Base-by-base conservation (phyloP, 2,329 filamentous ascomycete genomes). In the Epichloe scottii region DNA sequence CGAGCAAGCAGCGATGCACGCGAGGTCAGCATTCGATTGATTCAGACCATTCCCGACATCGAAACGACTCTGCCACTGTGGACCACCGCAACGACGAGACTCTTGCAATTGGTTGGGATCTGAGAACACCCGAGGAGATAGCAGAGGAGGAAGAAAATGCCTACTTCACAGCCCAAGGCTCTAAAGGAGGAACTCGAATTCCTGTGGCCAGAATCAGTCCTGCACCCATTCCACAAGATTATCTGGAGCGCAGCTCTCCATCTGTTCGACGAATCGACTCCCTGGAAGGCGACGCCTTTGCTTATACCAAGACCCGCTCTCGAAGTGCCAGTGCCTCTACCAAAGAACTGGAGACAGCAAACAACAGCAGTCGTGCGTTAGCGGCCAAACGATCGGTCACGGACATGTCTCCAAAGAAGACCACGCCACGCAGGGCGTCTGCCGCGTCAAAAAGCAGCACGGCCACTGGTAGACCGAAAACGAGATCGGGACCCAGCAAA, bases 181-280 rank as follows among this genome's bases (percentile, higher is more conserved):
- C 64, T 61, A 85, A 76, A 68, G 78, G 73, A 71, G 79, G 69
- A 71, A 95, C 91, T 43, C 82, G 88, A 50, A 96, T 98, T 63
- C 93, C 93, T 1, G 76, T 97, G 38, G 82, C 89, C 33, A 90
- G 88, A 60, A 72, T 78, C 14, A 95, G 88, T 63, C 85, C 87
- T 2, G 77, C 81, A 19, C 89, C 89, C 11, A 83, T 94, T 53
- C 79, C 87, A 2, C 66, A 78, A 48, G 80, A 85, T 47, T 80
- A 84, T 56, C 73, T 88, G 44, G 89, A 91, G 57, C 80, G 89
- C 56, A 85, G 89, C 59, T 82, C 79, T 23, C 82, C 81, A 21
- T 72, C 84, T 43, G 70, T 76, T 50, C 79, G 89, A 51, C 79
- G 76, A 57, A 79, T 76, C 50, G 61, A 76, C 54, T 67, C 68